Base-by-base conservation (phyloP, 2,329 filamentous ascomycete species). In the Hymenoscyphus fraxineus region DNA sequence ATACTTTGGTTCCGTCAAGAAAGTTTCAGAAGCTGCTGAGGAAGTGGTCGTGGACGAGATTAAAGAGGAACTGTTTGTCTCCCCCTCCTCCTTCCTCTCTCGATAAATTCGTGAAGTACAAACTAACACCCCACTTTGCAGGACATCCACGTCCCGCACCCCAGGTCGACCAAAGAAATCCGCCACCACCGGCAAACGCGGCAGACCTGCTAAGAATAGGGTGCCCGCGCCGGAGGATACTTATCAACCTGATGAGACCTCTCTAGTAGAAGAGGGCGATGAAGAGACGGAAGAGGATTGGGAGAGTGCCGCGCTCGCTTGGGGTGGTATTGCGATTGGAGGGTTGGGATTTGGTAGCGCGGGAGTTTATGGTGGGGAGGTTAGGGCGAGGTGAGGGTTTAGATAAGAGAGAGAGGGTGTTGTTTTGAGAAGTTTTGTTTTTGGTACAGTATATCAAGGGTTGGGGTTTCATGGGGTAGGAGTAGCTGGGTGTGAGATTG, bases 181-280 rank as follows among this genome's bases (percentile, higher is more conserved):
- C 66, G 66, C 19, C 16, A 55, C 22, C 27, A 41, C 41, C 32
- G 32, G 32, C 2, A 57, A 57, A 56, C 27, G 65, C 10, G 64
- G 63, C 4, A 44, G 65, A 35, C 57, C 63, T 9, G 44, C 61
- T 6, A 67, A 65, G 58, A 64, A 64, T 38, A 38, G 47, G 12
- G 22, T 31, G 16, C 12, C 27, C 31, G 66, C 71, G 38, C 71
- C 76, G 0, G 82, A 82, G 66, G 67, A 78, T 60, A 76, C 79
- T 2, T 75, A 70, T 60, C 27, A 60, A 6, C 72, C 77, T 4
- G 70, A 71, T 6, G 78, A 77, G 57, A 71, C 68, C 16, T 70
- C 68, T 13, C 69, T 72, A 10, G 1, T 64, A 0, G 65, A 73
- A 1, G 76, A 81, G 68, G 80, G 80, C 0, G 81, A 83, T 65